phyloP scores from a whole-genome alignment of 805 yeast genomes.

The Suhomyces canberraensis region DNA sequence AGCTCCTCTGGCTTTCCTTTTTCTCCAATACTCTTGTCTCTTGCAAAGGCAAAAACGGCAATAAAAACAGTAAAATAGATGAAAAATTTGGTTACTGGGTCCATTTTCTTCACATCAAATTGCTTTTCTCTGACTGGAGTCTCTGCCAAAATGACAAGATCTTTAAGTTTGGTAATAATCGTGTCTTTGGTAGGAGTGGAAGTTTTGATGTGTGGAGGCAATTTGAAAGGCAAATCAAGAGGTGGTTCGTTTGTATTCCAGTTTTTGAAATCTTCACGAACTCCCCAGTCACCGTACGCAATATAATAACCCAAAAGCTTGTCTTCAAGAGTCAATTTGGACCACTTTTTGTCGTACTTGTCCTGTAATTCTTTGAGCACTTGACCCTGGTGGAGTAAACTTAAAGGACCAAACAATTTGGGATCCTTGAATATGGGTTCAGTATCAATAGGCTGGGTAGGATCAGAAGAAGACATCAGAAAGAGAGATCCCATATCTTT shows the following conservation, averaged over 20 bases:
- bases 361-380: constrained; percentile 49
- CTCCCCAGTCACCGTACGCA: constrained; percentile 71
- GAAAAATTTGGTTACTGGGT: constrained; percentile 54
- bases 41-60: constrained; percentile 48
- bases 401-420: constrained; percentile 26
- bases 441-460: constrained; percentile 47
- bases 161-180: constrained; percentile 28
- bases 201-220: constrained; percentile 34
- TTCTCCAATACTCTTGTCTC: constrained; percentile 53
- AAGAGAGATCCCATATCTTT: constrained; percentile 40
- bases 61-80: constrained; percentile 48
- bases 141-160: constrained; percentile 42
- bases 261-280: constrained; percentile 53
- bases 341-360: constrained; percentile 57
- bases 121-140: constrained; percentile 44
- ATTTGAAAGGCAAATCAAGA: constrained; percentile 56
- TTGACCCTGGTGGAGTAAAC: constrained; percentile 55
- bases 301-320: constrained; percentile 60
- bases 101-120: constrained; percentile 49
- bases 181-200: constrained; percentile 22
- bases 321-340: constrained; percentile 41
- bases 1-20: constrained; percentile 39
- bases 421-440: constrained; percentile 41
- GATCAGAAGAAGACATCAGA: constrained; percentile 33
- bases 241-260: constrained; percentile 47